Conservation (phyloP, 139 green algal genomes). For the Coelastrella sp. region DNA sequence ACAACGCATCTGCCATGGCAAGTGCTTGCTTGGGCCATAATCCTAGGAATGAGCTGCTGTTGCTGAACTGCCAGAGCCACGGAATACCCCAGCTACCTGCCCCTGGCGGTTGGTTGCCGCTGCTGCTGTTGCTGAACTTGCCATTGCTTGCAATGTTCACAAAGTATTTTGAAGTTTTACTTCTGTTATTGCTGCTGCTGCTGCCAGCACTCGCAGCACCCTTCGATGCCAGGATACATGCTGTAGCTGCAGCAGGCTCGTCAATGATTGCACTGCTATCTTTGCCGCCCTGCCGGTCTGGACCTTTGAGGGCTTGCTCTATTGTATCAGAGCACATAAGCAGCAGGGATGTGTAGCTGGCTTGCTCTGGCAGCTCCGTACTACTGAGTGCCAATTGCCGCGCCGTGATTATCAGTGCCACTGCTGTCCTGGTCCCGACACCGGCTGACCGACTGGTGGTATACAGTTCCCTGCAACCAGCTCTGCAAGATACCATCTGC, state of each 20-base stretch:
- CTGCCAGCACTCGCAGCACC: background rate
- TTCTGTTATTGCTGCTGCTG: slow-evolving; percentile 3
- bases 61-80: slow-evolving; percentile 56
- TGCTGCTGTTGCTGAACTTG: slow-evolving; percentile 15
- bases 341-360: slow-evolving; percentile 18
- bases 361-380: slow-evolving; percentile 42
- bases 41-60: too few species aligned
- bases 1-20: too few species aligned
- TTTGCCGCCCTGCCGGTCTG: slow-evolving; percentile 19
- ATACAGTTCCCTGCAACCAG: slow-evolving; percentile 11
- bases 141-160: too few species aligned
- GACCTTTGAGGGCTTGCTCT: slow-evolving; percentile 18
- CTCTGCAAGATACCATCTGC: background rate
- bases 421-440: slow-evolving; percentile 21
- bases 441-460: background rate
- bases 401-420: slow-evolving; percentile 11
- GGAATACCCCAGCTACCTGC: slow-evolving; percentile 36
- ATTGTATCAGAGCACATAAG: slow-evolving; percentile 41
- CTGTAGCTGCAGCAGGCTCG: slow-evolving; percentile 44
- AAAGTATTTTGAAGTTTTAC: too few species aligned
- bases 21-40: too few species aligned
- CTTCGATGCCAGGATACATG: background rate
- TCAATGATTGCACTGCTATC: slow-evolving; percentile 34
- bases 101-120: background rate
- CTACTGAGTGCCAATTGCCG: slow-evolving; percentile 1